A percentile compares a stretch with the other conserved stretches of the same genome.
phyloP scores from a whole-genome alignment of 2,329 filamentous ascomycete species.

The Hirsutella minnesotensis region DNA sequence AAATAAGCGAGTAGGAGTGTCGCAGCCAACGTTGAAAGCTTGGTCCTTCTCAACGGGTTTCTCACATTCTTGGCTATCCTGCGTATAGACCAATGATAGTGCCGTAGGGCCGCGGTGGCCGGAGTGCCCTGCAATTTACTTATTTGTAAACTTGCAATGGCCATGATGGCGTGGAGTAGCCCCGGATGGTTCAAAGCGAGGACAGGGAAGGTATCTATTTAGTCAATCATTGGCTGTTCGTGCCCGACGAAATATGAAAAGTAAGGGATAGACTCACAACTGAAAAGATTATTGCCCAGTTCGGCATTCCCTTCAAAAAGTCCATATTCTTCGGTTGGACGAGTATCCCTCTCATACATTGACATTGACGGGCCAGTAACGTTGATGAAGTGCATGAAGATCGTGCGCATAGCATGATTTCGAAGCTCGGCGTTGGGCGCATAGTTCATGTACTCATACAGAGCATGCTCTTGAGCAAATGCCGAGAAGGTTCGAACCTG shows the following conservation, averaged over 20 bases:
- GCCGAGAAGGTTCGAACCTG: constrained; percentile 37
- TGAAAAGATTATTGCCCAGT: constrained; percentile 54
- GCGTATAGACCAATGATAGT: constrained; percentile 79
- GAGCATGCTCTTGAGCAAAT: constrained; percentile 34
- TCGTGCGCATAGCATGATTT: constrained; percentile 65
- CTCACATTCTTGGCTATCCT: constrained; percentile 66
- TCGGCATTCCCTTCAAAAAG: constrained; percentile 50
- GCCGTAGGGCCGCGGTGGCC: constrained; percentile 71
- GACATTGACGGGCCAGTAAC: constrained; percentile 80
- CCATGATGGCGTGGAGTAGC: constrained; percentile 81
- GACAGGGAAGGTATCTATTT: constrained; percentile 63
- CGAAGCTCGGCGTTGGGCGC: constrained; percentile 60
- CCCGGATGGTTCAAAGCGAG: constrained; percentile 77
- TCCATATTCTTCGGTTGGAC: constrained; percentile 49
- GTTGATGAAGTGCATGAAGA: constrained; percentile 88
- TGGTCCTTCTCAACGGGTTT: constrained; percentile 54
- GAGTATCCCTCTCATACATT: constrained; percentile 72
- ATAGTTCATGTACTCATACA: constrained; percentile 56
- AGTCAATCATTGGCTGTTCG: background rate
- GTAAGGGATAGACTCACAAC: constrained; percentile 31
- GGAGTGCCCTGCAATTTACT: constrained; percentile 66
- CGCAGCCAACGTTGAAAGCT: constrained; percentile 76
- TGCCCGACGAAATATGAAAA: background rate
- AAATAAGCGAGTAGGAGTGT: constrained; percentile 81
- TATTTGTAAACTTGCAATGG: constrained; percentile 77